Percentiles rank a stretch among this genome's conserved stretches.
phyloP scores from a whole-genome alignment of 495 filamentous ascomycete species.

The Aspergillus sparsus region DNA sequence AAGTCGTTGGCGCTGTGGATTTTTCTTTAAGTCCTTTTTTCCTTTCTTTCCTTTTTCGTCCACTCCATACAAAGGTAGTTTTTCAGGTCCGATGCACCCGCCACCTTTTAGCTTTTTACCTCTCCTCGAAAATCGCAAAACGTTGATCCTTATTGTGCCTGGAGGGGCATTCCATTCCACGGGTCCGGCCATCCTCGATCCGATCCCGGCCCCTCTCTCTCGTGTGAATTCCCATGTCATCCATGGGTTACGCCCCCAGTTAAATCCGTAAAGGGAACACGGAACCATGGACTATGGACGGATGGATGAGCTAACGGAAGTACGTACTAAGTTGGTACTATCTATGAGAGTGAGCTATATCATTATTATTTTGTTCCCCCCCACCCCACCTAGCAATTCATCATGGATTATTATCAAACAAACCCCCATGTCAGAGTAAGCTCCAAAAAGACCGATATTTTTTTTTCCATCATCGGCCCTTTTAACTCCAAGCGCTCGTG shows the following conservation, averaged over 20 bases:
- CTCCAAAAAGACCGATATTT: too few species aligned
- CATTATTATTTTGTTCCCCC: too few species aligned
- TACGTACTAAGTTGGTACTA: neutral
- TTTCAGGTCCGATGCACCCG: slow-evolving; percentile 16
- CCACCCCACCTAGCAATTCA: neutral
- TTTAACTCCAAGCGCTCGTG: neutral
- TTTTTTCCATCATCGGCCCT: neutral
- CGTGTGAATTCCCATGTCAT: slow-evolving; percentile 18
- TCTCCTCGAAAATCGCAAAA: neutral
- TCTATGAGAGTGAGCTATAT: too few species aligned
- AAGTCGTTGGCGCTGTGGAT: slow-evolving; percentile 13
- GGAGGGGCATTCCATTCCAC: slow-evolving; percentile 9
- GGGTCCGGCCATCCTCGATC: slow-evolving; percentile 22
- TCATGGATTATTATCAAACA: slow-evolving; percentile 5
- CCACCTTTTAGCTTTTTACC: slow-evolving; percentile 4
- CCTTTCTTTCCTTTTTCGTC: neutral
- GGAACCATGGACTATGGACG: slow-evolving; percentile 1
- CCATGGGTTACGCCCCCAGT: slow-evolving; percentile 25
- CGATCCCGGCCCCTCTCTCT: slow-evolving; percentile 24
- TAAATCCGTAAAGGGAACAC: slow-evolving; percentile 19
- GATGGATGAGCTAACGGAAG: neutral
- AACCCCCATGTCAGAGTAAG: neutral
- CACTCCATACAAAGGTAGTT: slow-evolving; percentile 1
- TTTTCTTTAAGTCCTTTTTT: neutral
- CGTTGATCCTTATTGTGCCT: slow-evolving; percentile 16